phyloP scores from a whole-genome alignment of 192 early-diverging fungal genomes.

The Pecoramyces ruminantium region DNA sequence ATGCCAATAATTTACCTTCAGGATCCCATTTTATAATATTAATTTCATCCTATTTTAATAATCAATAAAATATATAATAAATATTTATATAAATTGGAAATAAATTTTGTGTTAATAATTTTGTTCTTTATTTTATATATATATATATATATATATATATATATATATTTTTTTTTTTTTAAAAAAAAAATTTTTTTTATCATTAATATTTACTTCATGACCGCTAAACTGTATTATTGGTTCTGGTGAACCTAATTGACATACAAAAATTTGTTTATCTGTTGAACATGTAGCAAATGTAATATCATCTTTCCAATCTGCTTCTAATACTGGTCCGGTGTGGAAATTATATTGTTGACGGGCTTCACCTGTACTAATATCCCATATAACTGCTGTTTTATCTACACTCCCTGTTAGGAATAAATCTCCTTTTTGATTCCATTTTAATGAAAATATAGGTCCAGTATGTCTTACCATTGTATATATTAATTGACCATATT shows the following conservation, averaged over 20 bases:
- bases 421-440: slow-evolving; percentile 61
- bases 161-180: slow-evolving; percentile 4
- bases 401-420: slow-evolving; percentile 63
- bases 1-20: slow-evolving; percentile 43
- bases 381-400: slow-evolving; percentile 71
- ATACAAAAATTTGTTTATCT: slow-evolving; percentile 69
- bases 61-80: no score
- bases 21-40: slow-evolving; percentile 62
- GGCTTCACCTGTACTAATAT: slow-evolving; percentile 50
- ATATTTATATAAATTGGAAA: no score
- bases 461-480: slow-evolving; percentile 52
- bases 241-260: slow-evolving; percentile 44
- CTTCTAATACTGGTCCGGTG: slow-evolving; percentile 50
- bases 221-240: slow-evolving; percentile 54
- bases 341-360: slow-evolving; percentile 45
- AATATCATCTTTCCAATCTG: slow-evolving; percentile 81
- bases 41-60: slow-evolving; percentile 55
- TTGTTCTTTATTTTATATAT: not conserved
- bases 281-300: slow-evolving; percentile 79
- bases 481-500: slow-evolving; percentile 36
- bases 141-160: not conserved
- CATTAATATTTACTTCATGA: no score
- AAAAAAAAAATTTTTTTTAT: no score
- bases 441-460: slow-evolving; percentile 69
- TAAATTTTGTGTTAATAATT: not conserved